Evolutionary conservation across 2,329 filamentous ascomycete genomes (phyloP).

Genomic region (Hysterium pulicare): DNA sequence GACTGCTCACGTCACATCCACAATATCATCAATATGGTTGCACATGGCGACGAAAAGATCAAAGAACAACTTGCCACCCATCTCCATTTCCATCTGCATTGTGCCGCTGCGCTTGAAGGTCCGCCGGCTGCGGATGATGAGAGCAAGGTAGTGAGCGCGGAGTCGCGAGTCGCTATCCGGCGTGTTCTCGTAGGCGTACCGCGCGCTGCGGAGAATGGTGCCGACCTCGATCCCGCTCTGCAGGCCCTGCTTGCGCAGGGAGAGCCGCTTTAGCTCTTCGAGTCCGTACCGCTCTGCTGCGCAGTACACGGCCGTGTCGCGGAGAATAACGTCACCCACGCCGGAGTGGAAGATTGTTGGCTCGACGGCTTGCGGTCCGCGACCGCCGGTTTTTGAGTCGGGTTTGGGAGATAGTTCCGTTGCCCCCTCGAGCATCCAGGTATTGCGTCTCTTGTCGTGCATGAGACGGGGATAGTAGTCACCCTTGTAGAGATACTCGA

Average conservation of each 20-base stretch:
- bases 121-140: constrained; percentile 95
- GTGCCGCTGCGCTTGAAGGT: constrained; percentile 98
- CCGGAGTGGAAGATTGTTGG: constrained; percentile 75
- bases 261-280: constrained; percentile 86
- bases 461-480: constrained; percentile 91
- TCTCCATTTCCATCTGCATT: constrained; percentile 98
- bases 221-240: constrained; percentile 89
- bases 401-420: constrained; percentile 51
- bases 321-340: constrained; percentile 72
- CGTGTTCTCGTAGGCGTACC: constrained; percentile 94
- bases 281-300: constrained; percentile 86
- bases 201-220: constrained; percentile 85
- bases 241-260: constrained; percentile 90
- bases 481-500: constrained; percentile 96
- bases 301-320: constrained; percentile 94
- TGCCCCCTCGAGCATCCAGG: constrained; percentile 83
- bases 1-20: constrained; percentile 64
- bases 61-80: constrained; percentile 92
- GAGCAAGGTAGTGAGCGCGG: constrained; percentile 93
- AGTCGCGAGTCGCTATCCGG: constrained; percentile 88
- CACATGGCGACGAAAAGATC: constrained; percentile 97
- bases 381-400: constrained; percentile 53
- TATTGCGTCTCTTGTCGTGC: constrained; percentile 79
- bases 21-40: constrained; percentile 96
- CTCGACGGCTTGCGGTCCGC: constrained; percentile 57